phyloP scores from a whole-genome alignment of 768 basidiomycete species.

The Amanita brunnescens region DNA sequence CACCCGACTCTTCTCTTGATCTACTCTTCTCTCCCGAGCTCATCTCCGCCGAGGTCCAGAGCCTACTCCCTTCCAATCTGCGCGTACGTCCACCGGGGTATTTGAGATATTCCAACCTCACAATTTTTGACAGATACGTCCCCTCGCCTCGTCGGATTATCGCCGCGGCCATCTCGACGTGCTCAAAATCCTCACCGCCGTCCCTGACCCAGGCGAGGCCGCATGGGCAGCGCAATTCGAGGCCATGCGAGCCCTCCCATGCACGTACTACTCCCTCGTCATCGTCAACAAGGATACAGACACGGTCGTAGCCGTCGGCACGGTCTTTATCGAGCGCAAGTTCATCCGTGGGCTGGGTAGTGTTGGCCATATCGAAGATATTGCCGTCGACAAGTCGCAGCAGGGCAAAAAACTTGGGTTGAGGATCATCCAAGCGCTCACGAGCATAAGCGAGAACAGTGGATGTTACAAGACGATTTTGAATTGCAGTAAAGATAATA shows the following conservation, averaged over 20 bases:
- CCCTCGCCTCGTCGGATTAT: slow-evolving; percentile 81
- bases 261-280: slow-evolving; percentile 80
- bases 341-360: slow-evolving; percentile 80
- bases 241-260: slow-evolving; percentile 39
- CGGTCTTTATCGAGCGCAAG: slow-evolving; percentile 88
- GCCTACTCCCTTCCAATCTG: slow-evolving; percentile 51
- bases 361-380: slow-evolving; percentile 97
- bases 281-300: slow-evolving; percentile 70
- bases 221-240: slow-evolving; percentile 69
- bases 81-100: slow-evolving; percentile 45
- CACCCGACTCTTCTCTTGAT: slow-evolving; percentile 59
- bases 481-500: slow-evolving; percentile 87
- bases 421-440: slow-evolving; percentile 80
- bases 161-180: slow-evolving; percentile 75
- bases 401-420: slow-evolving; percentile 92
- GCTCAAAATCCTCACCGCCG: slow-evolving; percentile 68
- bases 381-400: slow-evolving; percentile 80
- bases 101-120: not conserved
- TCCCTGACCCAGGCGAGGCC: slow-evolving; percentile 52
- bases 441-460: slow-evolving; percentile 67
- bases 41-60: slow-evolving; percentile 57
- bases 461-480: slow-evolving; percentile 97
- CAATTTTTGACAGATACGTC: slow-evolving; percentile 59
- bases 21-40: slow-evolving; percentile 68
- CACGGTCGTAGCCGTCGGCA: slow-evolving; percentile 75